Evolutionary conservation across 1,284 basidiomycete species (phyloP), one percentile per base, ranked within the genome.

Genomic region (Malassezia caprae): DNA sequence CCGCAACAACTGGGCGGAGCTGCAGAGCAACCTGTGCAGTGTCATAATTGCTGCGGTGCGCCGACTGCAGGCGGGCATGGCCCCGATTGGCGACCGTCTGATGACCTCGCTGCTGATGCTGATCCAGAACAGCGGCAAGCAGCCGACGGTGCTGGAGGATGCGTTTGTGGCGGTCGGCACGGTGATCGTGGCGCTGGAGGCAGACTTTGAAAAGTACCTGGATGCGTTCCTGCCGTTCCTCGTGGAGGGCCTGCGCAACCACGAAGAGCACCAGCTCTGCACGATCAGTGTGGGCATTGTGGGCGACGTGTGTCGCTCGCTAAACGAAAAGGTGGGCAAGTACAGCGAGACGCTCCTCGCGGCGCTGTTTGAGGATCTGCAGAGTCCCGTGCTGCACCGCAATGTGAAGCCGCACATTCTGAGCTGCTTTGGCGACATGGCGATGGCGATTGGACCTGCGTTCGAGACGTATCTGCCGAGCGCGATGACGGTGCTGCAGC

Each of bases 1-100:
- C 75, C 84, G 89, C 63, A 93, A 93, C 77, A 98, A 96, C 79
- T 96, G 93, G 90, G 93, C 91, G 73, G 93, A 99, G 76, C 80
- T 99, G 39, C 91, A 96, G 76, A 87, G 88, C 77, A 94, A 93
- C 77, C 82, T 96, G 69, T 96, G 90, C 77, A 85, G 86, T 44
- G 70, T 72, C 15, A 48, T 69, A 7, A 70, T 67, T 60, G 67
- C 71, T 8, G 58, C 61, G 23, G 64, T 72, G 15, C 63, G 69
- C n/a, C 86, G 90, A 76, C 80, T 96, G 44, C 84, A 83, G 51
- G 80, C 81, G 4, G 86, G 89, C 54, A 88, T 96, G 60, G 83
- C 85, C 65, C 90, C 90, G 4, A 78, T 94, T 63, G 87, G 89
- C 34, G 89, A 96, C 76, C 84, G 89, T 26, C 87, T 96, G 75